Evolutionary conservation across 2,329 filamentous ascomycete species (phyloP).

Genomic region (Hymenoscyphus repandus): DNA sequence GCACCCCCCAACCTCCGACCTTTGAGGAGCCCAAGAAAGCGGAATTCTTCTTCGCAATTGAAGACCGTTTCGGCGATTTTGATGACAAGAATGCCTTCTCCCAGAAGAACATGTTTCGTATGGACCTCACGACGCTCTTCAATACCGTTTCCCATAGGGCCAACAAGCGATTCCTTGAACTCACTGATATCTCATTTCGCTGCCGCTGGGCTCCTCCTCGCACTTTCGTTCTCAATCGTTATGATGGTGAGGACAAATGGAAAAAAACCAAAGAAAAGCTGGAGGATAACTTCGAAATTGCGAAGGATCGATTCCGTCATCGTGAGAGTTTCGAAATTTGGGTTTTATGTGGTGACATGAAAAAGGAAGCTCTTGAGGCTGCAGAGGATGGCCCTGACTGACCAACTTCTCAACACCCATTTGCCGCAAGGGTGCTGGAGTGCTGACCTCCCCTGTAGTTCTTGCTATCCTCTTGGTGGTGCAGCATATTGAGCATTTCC

Average conservation of each 20-base stretch:
- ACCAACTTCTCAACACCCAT: not conserved
- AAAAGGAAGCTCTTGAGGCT: not conserved
- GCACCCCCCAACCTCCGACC: too few relatives aligned
- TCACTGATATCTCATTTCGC: not conserved
- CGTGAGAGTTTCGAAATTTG: constrained; percentile 3
- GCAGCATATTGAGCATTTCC: too few relatives aligned
- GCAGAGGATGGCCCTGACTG: not conserved
- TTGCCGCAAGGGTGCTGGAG: too few relatives aligned
- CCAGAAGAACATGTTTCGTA: not conserved
- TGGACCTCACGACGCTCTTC: not conserved
- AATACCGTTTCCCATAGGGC: not conserved
- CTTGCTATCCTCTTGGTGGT: too few relatives aligned
- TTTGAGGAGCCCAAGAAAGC: not conserved
- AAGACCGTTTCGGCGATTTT: not conserved
- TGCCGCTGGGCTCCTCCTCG: constrained; percentile 2
- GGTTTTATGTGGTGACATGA: constrained; percentile 1
- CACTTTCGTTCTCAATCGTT: not conserved
- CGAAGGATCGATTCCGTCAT: not conserved
- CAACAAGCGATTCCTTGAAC: not conserved
- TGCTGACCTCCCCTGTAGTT: too few relatives aligned
- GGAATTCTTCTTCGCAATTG: constrained; percentile 1
- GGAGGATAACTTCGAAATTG: not conserved
- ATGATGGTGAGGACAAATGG: constrained; percentile 3
- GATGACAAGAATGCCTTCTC: constrained; percentile 5
- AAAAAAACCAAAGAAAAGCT: constrained; percentile 3